Base-by-base conservation (phyloP, 108 stramenopile species). In the Cyclotella cryptica region DNA sequence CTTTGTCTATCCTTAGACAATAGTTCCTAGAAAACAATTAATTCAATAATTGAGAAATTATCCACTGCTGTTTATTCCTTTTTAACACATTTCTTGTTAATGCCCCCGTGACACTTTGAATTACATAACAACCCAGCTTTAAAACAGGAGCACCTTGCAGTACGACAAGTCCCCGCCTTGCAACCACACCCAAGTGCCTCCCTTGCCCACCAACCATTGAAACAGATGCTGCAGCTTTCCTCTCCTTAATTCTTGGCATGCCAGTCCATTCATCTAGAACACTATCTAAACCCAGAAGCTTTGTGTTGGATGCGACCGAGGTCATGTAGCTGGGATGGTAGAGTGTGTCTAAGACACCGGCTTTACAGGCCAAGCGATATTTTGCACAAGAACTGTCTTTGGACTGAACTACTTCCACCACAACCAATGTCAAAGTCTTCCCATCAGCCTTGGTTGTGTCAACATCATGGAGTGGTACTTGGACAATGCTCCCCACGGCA, bases 241-340 rank as follows among this genome's bases (percentile, higher is more conserved):
- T 49, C n/a, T n/a, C 47, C n/a, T 17, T 49, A n/a, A 49, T 49
- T n/a, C 15, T n/a, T n/a, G 47, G 47, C 47, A 49, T 7, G 15
- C 47, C 47, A 49, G 47, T n/a, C 15, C n/a, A 49, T 49, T 49
- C 47, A 49, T 49, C 47, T 49, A n/a, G 18, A 49, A 49, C 47
- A n/a, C n/a, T 49, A 49, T 9, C 47, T 3, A 49, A n/a, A 49
- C 47, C 47, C n/a, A 49, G 47, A 49, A 49, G 15, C n/a, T n/a
- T n/a, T n/a, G 47, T 17, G 15, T 17, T 17, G n/a, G 18, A 49
- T 49, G 47, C 47, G 15, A 49, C 47, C 18, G 47, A 49, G 35
- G 35, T 35, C 35, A 35, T 35, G 35, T 35, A 35, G 35, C 35
- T 35, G 35, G 35, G 35, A 35, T 49, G 47, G n/a, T 49, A 49